phyloP scores from a whole-genome alignment of 1,284 basidiomycete species.

The Thelephora terrestris region DNA sequence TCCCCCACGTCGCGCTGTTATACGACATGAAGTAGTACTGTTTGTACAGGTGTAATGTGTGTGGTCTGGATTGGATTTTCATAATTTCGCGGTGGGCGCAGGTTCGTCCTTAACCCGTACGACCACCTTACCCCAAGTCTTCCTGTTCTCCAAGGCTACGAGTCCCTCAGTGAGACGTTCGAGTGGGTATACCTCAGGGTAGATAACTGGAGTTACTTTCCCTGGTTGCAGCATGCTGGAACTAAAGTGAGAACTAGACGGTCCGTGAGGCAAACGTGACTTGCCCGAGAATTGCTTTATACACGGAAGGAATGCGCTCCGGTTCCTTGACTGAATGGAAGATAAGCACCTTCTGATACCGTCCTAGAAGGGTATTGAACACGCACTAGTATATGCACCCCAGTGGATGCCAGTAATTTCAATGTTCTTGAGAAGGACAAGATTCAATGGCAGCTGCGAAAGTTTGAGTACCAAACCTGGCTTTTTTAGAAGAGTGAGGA shows the following conservation, averaged over 20 bases:
- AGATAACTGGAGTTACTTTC: slow-evolving; percentile 64
- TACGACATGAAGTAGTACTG: no score
- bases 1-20: no score
- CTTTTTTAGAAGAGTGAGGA: slow-evolving; percentile 18
- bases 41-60: slow-evolving; percentile 7
- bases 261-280: slow-evolving; percentile 14
- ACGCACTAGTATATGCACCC: slow-evolving; percentile 70
- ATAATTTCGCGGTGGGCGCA: no score
- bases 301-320: slow-evolving; percentile 55
- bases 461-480: not conserved
- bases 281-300: slow-evolving; percentile 64
- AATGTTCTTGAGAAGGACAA: slow-evolving; percentile 83
- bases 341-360: not conserved
- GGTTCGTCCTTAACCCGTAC: slow-evolving; percentile 48
- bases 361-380: not conserved
- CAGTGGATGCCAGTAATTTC: slow-evolving; percentile 77
- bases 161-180: slow-evolving; percentile 58
- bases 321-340: slow-evolving; percentile 55
- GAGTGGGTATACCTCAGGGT: slow-evolving; percentile 58
- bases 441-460: slow-evolving; percentile 70
- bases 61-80: slow-evolving; percentile 1
- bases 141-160: slow-evolving; percentile 60
- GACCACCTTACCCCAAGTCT: slow-evolving; percentile 92
- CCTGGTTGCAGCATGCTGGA: slow-evolving; percentile 58
- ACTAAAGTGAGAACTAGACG: slow-evolving; percentile 3